Evolutionary conservation across 352 stramenopile species (phyloP), one percentile per base, ranked within the genome.

Genomic region (Phytophthora pisi): DNA sequence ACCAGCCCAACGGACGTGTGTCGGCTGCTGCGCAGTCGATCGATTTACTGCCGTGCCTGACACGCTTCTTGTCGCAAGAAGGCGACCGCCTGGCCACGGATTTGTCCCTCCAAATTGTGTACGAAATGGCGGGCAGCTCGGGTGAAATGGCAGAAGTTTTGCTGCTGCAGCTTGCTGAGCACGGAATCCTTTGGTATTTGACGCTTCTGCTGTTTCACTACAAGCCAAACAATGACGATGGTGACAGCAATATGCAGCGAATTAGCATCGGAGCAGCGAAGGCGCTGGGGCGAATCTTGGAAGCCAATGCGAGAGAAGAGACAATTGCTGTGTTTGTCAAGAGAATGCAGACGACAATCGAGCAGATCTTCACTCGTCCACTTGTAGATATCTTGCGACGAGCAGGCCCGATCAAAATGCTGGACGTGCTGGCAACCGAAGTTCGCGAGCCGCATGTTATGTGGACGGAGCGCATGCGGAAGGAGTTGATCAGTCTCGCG

Each of bases 401-500:
- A 51, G 79, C 71, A 1, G 86, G 87, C 2, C 78, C 86, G 10
- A 71, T 87, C 23, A 82, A 81, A 54, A 90, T 96, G 62, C 64
- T 96, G 52, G 73, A 88, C 36, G 82, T 94, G 18, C 64, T 96
- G 23, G 76, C 81, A 11, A 84, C 74, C 54, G 86, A 94, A 72
- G 82, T 94, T 49, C 79, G 86, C 2, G 77, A 93, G 57, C 88
- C 88, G 1, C 86, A 96, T 36, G 84, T 96, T 10, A 96, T 96
- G 88, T 96, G 88, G 88, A 96, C 84, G 10, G 80, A 91, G 15
- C 82, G 74, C 15, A 96, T 96, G 88, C 82, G 88, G 6, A 87
- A 82, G 46, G 86, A 96, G 57, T 56, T 95, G 60, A 82, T 86
- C 11, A 75, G 74, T 26, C 79, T 96, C 10, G 81, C 88, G 4